Evolutionary conservation across 305 asterid genomes (phyloP).

Genomic region (Ilex paraguariensis): DNA sequence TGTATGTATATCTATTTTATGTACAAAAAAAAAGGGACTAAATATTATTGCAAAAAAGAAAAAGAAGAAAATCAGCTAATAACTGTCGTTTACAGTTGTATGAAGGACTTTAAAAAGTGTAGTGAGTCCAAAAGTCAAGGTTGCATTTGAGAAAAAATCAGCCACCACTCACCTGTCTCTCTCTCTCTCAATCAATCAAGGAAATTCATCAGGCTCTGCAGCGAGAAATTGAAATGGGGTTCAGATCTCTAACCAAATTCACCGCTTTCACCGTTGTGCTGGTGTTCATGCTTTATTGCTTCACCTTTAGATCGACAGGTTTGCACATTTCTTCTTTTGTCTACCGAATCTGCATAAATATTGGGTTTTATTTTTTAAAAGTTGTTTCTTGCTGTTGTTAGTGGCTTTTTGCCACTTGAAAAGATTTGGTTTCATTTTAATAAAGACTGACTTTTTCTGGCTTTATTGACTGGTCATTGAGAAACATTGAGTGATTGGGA

Average conservation of each 20-base stretch:
- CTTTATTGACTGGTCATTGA: not conserved
- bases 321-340: not conserved
- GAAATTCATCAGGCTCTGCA: not conserved
- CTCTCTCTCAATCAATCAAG: slow-evolving; percentile 4
- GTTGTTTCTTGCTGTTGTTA: not conserved
- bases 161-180: not conserved
- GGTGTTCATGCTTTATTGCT: slow-evolving; percentile 11
- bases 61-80: too few species aligned
- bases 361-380: not conserved
- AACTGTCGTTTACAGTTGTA: too few species aligned
- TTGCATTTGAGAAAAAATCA: too few species aligned
- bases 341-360: not conserved
- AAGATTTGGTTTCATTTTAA: not conserved
- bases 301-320: not conserved
- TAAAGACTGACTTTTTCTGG: not conserved
- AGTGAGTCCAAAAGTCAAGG: too few species aligned
- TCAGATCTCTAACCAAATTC: slow-evolving; percentile 15
- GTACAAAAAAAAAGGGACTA: too few species aligned
- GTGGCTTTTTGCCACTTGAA: not conserved
- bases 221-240: slow-evolving; percentile 14
- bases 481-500: not conserved
- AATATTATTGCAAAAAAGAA: too few species aligned
- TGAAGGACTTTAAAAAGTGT: too few species aligned
- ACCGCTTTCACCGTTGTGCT: slow-evolving; percentile 3
- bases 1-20: too few species aligned